These are phyloP conservation scores for Ceratocystis albifundus DNA, from an alignment of 2,329 filamentous ascomycete genomes.

Conservation along the genomic window DNA sequence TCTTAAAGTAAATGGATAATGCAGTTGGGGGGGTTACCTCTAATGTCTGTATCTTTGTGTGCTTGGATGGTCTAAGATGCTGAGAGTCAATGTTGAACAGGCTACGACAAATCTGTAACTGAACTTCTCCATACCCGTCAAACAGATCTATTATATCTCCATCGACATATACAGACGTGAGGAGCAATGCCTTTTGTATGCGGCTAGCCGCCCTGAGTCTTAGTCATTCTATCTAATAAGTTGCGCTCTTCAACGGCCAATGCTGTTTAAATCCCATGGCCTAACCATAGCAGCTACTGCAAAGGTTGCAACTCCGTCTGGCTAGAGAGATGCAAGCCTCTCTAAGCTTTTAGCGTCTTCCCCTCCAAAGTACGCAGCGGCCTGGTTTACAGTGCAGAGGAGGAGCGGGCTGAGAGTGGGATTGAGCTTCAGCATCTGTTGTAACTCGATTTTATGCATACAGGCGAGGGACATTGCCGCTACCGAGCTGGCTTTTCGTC, in stretches of 20 bases:
- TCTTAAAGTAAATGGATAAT: slow-evolving; percentile 8
- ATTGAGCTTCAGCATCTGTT: slow-evolving; percentile 3
- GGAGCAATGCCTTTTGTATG: background rate
- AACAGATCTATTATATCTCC: background rate
- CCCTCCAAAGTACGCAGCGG: too few species aligned
- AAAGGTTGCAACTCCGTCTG: background rate
- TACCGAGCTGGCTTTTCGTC: slow-evolving; percentile 1
- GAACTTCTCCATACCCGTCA: slow-evolving; percentile 4
- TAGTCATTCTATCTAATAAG: background rate
- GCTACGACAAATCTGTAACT: background rate
- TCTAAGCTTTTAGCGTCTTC: too few species aligned
- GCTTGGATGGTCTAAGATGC: slow-evolving; percentile 1
- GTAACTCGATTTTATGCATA: slow-evolving; percentile 14
- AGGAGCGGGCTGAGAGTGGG: background rate
- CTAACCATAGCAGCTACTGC: background rate
- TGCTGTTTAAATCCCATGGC: background rate
- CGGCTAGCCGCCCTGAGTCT: background rate
- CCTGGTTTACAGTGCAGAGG: too few species aligned
- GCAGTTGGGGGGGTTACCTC: slow-evolving; percentile 3
- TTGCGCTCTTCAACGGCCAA: background rate
- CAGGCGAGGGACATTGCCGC: slow-evolving; percentile 11
- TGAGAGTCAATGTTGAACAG: slow-evolving; percentile 10
- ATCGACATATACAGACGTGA: background rate
- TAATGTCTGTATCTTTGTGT: background rate
- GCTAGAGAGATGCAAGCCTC: background rate